These are phyloP conservation scores for Rhodotorula sp. DNA, from an alignment of 1,284 basidiomycete genomes.

Conservation along the genomic window DNA sequence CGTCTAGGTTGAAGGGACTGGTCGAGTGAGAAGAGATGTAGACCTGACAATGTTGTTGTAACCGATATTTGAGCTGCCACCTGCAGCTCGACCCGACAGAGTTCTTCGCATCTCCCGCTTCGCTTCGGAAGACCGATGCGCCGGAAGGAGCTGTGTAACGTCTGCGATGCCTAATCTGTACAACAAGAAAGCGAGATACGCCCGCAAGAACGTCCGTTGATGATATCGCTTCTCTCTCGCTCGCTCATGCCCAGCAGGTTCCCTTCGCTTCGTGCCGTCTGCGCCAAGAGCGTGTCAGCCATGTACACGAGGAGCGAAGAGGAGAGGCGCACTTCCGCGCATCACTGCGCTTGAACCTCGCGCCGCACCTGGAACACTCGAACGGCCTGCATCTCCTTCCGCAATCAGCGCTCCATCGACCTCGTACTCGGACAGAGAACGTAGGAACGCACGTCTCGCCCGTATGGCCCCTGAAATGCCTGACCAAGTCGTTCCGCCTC, in stretches of 20 bases:
- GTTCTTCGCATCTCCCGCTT: no score
- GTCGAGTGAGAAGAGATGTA: not conserved
- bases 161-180: no score
- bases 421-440: not conserved
- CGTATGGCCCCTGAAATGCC: slow-evolving; percentile 12
- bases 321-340: not conserved
- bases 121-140: no score
- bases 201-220: no score
- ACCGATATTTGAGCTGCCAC: no score
- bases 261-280: not conserved
- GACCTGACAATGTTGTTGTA: not conserved
- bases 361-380: slow-evolving; percentile 10
- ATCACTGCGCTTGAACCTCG: slow-evolving; percentile 8
- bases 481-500: slow-evolving; percentile 15
- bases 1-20: slow-evolving; percentile 39
- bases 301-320: not conserved
- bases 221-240: no score
- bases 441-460: slow-evolving; percentile 20
- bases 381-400: not conserved
- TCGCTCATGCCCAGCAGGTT: not conserved
- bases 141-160: no score
- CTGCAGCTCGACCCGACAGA: no score
- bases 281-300: not conserved
- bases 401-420: not conserved
- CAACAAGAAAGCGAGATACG: no score